Evolutionary conservation across 2,329 filamentous ascomycete species (phyloP), one percentile per base, ranked within the genome.

Genomic region (Emmonsiellopsis sp.): DNA sequence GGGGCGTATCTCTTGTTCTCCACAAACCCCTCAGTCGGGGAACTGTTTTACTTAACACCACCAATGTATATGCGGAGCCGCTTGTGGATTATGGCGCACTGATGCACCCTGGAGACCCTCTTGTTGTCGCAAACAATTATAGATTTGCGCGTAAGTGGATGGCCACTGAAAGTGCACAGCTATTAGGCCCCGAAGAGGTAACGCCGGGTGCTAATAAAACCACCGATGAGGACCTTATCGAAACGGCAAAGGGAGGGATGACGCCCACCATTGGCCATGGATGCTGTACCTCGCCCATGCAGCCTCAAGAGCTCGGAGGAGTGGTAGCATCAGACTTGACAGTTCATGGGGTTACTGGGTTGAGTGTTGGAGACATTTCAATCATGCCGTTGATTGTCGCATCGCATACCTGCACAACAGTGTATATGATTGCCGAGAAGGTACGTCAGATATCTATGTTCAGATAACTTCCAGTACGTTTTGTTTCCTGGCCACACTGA

Each of bases 21-120:
- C 13, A 21, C 10, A 70, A 73, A 57, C 71, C 72, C 2, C 63
- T 74, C 39, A 71, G 66, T 43, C 65, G 72, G 10, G 72, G 73
- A 14, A 68, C 65, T 17, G 65, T 74, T 48, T 65, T 64, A 40
- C 67, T 74, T 45, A 65, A 70, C 57, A 60, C 64, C 1, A 60
- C 60, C 0, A 63, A 73, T 59, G 68, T 69, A 9, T 60, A 63
- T 7, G 62, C 57, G 2, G 59, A 62, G 27, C 72, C 72, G 0
- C 49, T 66, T 5, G 63, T 74, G 34, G 71, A 76, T 60, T 70
- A 69, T 57, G 65, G 66, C 52, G 68, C 65, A 8, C 63, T 63
- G 7, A 66, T 65, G 10, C 68, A 74, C 52, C 72, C 71, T 0
- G 59, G 66, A 14, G 71, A 74, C 51, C 49, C 69, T 13, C 63